Base-by-base conservation (phyloP, 2,329 filamentous ascomycete species). In the Microsporum canis region DNA sequence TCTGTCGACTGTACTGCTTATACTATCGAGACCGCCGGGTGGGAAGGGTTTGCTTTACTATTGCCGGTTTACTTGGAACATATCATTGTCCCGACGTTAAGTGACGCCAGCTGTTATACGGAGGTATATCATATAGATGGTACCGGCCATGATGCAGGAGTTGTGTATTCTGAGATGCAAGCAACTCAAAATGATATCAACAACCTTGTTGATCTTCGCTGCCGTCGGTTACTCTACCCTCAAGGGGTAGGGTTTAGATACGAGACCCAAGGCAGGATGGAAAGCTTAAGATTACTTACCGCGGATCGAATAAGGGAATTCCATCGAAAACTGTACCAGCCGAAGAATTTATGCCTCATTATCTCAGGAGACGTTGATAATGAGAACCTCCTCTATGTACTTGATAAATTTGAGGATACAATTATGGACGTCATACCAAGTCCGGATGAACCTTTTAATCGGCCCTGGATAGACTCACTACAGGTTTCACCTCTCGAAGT, bases 121-220 rank as follows among this genome's bases (percentile, higher is more conserved):
- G 94, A 99, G 73, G 94, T 99, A 1, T 91, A 96, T 77, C 94
- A 99, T 72, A 84, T 99, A 60, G 90, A 99, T 71, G 92, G 90
- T 14, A 85, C 89, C 66, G 94, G 94, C 61, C 88, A 97, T 65
- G 94, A 99, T 80, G 94, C 94, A 47, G 94, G 91, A 64, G 91
- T 96, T 1, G 94, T 99, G 6, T 99, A 99, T 75, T 96, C 92
- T 0, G 94, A 99, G 75, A 99, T 99, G 94, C 94, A 99, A 75
- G 94, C 87, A 29, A 85, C 96, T 1, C 88, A 97, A 71, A 95
- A 95, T 71, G 86, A 84, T 59, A 86, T 88, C 66, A 79, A 81
- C 5, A 90, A 96, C 72, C 83, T 97, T 62, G 96, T 97, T 83
- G 89, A 96, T 65, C 79, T 96, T 61, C 83, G 84, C 65, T 87